Conservation (phyloP, 768 basidiomycete genomes). For the Auriscalpium microsporum region DNA sequence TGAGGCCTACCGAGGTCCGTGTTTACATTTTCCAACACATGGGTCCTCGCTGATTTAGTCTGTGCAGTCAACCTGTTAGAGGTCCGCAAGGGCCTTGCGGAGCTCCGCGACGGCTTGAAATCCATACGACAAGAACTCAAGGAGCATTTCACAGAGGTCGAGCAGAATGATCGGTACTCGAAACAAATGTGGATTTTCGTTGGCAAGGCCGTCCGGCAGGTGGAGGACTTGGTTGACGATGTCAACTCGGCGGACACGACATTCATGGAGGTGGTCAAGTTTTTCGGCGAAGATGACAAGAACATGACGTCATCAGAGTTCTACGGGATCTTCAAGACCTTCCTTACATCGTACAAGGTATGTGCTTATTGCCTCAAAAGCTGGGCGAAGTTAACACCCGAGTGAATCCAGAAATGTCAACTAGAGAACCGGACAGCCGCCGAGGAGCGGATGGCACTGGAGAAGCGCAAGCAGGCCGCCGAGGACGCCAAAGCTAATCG, state of each 20-base stretch:
- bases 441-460: conserved; percentile 58
- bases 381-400: too few relatives aligned
- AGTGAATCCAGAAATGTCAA: conserved; percentile 68
- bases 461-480: conserved; percentile 60
- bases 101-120: conserved; percentile 70
- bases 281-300: conserved; percentile 91
- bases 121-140: conserved; percentile 72
- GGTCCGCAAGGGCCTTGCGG: conserved; percentile 63
- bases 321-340: conserved; percentile 95
- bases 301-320: conserved; percentile 84
- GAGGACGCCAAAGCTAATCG: conserved; percentile 55
- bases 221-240: conserved; percentile 82
- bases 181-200: conserved; percentile 90
- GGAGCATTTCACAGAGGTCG: conserved; percentile 69
- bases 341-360: conserved; percentile 87
- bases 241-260: conserved; percentile 79
- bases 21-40: neutral
- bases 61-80: conserved; percentile 76
- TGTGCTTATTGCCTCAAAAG: conserved; percentile 9
- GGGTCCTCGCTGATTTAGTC: conserved; percentile 5
- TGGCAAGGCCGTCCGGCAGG: conserved; percentile 59
- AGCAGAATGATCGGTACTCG: conserved; percentile 69
- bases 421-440: conserved; percentile 64
- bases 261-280: conserved; percentile 78
- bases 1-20: conserved; percentile 83